Conservation (phyloP, 495 filamentous ascomycete species). For the Neurospora terricola region DNA sequence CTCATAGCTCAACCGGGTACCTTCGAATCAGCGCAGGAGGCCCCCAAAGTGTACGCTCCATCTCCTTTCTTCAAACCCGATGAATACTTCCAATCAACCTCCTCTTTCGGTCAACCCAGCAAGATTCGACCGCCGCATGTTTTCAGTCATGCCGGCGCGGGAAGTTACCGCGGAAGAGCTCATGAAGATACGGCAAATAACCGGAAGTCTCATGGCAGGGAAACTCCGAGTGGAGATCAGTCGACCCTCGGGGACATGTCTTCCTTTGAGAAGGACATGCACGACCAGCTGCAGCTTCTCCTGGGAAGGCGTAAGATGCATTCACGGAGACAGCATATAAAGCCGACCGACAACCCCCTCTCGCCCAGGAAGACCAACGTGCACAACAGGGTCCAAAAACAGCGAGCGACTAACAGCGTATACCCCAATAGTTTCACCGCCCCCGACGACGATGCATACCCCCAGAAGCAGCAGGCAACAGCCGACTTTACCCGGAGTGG, state of each 20-base stretch:
- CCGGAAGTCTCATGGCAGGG: not conserved
- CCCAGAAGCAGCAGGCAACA: conserved; percentile 6
- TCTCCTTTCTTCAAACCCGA: conserved; percentile 3
- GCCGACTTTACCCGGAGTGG: conserved; percentile 46
- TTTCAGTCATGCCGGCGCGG: conserved; percentile 3
- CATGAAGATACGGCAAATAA: conserved; percentile 1
- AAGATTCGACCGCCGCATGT: not conserved
- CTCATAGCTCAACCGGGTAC: not conserved
- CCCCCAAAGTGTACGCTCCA: conserved; percentile 22
- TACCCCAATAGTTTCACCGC: conserved; percentile 40
- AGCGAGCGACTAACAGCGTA: conserved; percentile 22
- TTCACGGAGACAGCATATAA: not conserved
- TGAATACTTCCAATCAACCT: not conserved
- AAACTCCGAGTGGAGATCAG: conserved; percentile 19
- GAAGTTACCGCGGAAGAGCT: not conserved
- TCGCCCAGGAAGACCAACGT: conserved; percentile 3
- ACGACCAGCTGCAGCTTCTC: conserved; percentile 16
- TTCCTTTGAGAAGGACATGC: conserved; percentile 16
- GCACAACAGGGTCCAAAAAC: conserved; percentile 5
- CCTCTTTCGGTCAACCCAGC: not conserved
- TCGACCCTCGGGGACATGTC: conserved; percentile 6
- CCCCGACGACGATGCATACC: conserved; percentile 24
- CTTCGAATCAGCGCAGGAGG: conserved; percentile 4
- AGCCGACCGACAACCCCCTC: not conserved
- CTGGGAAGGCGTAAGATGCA: conserved; percentile 3